A percentile compares a stretch with the other conserved stretches of the same genome.
phyloP scores from a whole-genome alignment of 257 asterid species.

The Ajuga chamaepitys region DNA sequence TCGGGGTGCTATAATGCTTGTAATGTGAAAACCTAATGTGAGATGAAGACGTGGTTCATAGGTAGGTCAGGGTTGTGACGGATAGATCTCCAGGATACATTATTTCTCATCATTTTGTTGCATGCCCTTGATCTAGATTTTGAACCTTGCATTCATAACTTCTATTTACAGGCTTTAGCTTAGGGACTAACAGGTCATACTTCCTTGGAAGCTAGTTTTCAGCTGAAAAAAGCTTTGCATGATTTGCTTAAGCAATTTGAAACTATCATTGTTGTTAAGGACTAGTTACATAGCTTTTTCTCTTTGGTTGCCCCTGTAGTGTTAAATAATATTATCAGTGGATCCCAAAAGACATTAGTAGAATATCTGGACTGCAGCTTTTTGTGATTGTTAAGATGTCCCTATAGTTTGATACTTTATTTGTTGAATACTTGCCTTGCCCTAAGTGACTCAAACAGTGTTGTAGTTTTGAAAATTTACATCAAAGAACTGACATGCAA shows the following conservation, averaged over 20 bases:
- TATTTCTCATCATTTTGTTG: background rate
- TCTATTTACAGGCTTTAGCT: background rate
- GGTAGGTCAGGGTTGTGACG: background rate
- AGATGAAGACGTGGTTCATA: background rate
- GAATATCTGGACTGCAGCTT: background rate
- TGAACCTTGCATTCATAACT: background rate
- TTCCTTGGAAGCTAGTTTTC: background rate
- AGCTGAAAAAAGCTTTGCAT: background rate
- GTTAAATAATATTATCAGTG: background rate
- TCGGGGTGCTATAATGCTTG: background rate
- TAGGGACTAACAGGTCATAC: background rate
- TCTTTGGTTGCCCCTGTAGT: background rate
- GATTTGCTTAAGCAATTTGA: background rate
- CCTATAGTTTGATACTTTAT: background rate
- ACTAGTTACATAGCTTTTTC: background rate
- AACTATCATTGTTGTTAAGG: background rate
- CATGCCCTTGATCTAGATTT: slow-evolving; percentile 3
- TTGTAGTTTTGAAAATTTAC: background rate
- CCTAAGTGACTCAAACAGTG: background rate
- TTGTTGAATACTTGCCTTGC: slow-evolving; percentile 1
- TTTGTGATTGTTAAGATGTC: background rate
- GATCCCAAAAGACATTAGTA: background rate
- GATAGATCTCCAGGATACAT: background rate
- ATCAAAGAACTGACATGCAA: background rate
- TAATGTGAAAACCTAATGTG: background rate